These are phyloP conservation scores for Fusarium tjaetaba DNA, from an alignment of 2,329 filamentous ascomycete genomes.

Conservation along the genomic window DNA sequence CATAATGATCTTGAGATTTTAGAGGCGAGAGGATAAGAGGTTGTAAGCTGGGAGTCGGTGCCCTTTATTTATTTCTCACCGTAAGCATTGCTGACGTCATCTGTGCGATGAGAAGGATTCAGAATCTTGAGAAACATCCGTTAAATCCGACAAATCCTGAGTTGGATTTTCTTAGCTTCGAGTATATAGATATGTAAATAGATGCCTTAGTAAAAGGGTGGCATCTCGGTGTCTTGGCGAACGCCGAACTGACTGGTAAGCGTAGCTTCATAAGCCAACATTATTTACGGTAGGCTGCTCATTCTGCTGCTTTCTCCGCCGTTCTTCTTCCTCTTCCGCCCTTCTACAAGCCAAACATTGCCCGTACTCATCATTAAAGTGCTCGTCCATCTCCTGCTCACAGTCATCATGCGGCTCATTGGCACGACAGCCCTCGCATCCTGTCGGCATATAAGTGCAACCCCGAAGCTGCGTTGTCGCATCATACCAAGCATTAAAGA, in stretches of 20 bases:
- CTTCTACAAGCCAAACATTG: slow-evolving; percentile 28
- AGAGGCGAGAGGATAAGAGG: rapidly evolving
- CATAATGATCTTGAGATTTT: not conserved
- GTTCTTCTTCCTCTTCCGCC: not conserved
- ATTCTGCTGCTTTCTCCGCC: not conserved
- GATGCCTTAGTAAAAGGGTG: rapidly evolving
- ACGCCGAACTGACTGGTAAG: not conserved
- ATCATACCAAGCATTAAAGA: not conserved
- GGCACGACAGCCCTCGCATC: slow-evolving; percentile 3
- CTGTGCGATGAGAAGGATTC: too few species aligned
- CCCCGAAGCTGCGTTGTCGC: not conserved
- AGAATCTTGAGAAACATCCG: not conserved
- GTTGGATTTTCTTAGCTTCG: rapidly evolving
- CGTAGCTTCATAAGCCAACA: not conserved
- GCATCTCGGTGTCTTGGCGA: not conserved
- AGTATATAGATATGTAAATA: too few species aligned
- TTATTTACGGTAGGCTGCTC: too few species aligned
- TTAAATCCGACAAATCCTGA: not conserved
- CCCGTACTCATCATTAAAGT: slow-evolving; percentile 26
- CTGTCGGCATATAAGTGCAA: slow-evolving; percentile 5
- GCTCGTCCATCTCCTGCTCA: slow-evolving; percentile 16
- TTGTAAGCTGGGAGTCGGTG: not conserved
- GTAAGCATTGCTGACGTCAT: slow-evolving; percentile 24
- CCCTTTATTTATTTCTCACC: not conserved
- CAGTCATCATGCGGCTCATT: slow-evolving; percentile 5